Evolutionary conservation across 345 rosid genomes (phyloP), one percentile per base, ranked within the genome.

Genomic region (Conringia planisiliqua): DNA sequence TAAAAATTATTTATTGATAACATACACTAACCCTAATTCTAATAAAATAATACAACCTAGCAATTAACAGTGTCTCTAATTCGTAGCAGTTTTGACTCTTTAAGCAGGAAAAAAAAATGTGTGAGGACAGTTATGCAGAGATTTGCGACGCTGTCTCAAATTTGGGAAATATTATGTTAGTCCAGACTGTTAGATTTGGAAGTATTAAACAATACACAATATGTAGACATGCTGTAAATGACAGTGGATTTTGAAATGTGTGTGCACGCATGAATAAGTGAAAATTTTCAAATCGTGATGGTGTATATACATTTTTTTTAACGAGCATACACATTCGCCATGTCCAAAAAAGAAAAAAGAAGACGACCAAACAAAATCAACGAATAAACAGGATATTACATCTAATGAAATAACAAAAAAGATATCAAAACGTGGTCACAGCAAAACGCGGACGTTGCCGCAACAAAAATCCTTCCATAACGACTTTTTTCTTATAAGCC

Each of bases 391-490:
- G 12, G 12, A 18, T 2, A 48, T 48, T 48, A 7, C 1, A 17
- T 7, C 12, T 18, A 17, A 46, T 4, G 52, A 18, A 58, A 17
- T 10, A 54, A 0, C 0, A 33, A 12, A 48, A 48, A 18, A 35
- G 13, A 33, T 0, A 59, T 36, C 7, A 20, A 43, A 46, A 24
- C 35, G 35, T 33, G 8, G 18, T 76, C 66, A 77, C 12, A 47
- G 4, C 38, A 17, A 47, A 64, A 57, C 68, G 47, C 67, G 72
- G n/a, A 22, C 16, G 24, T 65, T 12, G 58, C 33, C 80, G 80
- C n/a, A 29, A 77, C 11, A 92, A 87, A 66, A 92, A 72, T 1
- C 98, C 97, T 10, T 88, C 90, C 79, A 91, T 57, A 59, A 93
- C 86, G 73, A 93, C 87, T 57, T 69, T 90, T 78, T 81, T 91